Base-by-base conservation (phyloP, 2,329 filamentous ascomycete genomes). In the Botrytis medusae region DNA sequence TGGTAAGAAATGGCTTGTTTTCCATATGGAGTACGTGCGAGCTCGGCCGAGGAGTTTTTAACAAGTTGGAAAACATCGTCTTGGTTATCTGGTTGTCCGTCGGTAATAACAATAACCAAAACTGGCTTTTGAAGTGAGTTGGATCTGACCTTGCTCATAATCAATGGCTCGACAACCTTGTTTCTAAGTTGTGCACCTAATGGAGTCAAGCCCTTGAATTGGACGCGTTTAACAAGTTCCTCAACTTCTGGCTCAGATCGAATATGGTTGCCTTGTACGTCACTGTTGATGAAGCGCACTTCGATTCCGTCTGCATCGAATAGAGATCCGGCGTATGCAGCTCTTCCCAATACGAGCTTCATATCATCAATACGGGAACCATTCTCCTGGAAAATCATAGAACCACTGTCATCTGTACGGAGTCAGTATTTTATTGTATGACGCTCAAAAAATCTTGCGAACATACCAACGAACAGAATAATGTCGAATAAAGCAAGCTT, bases 221-320 rank as follows among this genome's bases (percentile, higher is more conserved):
- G 85, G 74, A 91, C 87, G 74, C 84, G 86, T 42, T 83, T 79
- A 76, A 92, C 86, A 71, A 92, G 83, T 72, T 85, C 83, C 71
- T 89, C 84, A 60, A 91, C 86, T 78, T 92, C 88, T 68, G 85
- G 84, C 73, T 88, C 86, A 70, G 80, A 86, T 61, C 84, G 85
- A 75, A 92, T 88, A 72, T 86, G 84, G 77, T 91, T 87, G 48
- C 81, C 86, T 77, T 79, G 82, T 77, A 83, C 81, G 34, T 85
- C 83, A 20, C 87, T 87, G 83, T 92, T 92, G 90, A 92, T 92
- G 84, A 92, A 92, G 63, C 90, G 89, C 57, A 92, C 83, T 42
- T 87, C 87, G 75, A 92, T 90, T 60, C 90, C 90, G 78, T 92
- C 90, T 48, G 89, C 84, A 76, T 92, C 90, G 78, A 92, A 92